Conservation (phyloP, 768 basidiomycete species). For the Leccinum boreale region DNA sequence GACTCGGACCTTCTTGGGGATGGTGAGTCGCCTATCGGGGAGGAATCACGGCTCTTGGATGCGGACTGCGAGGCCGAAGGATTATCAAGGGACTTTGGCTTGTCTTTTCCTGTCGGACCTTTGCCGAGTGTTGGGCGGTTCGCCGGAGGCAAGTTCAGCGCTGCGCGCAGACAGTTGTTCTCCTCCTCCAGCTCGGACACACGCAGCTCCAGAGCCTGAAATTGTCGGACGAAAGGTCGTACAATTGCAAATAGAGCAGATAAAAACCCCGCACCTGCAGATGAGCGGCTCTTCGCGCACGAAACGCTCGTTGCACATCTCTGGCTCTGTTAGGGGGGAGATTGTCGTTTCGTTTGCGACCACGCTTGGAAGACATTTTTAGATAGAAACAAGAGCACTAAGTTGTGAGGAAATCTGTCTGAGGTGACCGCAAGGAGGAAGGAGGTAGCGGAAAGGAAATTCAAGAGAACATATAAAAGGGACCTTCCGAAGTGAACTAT, state of each 20-base stretch:
- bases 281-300: slow-evolving; percentile 85
- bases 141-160: slow-evolving; percentile 71
- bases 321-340: slow-evolving; percentile 69
- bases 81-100: slow-evolving; percentile 52
- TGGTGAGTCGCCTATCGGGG: slow-evolving; percentile 55
- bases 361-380: slow-evolving; percentile 81
- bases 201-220: slow-evolving; percentile 75
- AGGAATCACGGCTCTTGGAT: slow-evolving; percentile 61
- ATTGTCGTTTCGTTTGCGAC: slow-evolving; percentile 71
- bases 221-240: slow-evolving; percentile 28
- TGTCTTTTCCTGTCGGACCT: slow-evolving; percentile 87
- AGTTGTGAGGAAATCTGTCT: slow-evolving; percentile 14
- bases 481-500: slow-evolving; percentile 32
- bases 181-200: slow-evolving; percentile 84
- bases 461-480: slow-evolving; percentile 39
- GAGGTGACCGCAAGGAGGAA: slow-evolving; percentile 32
- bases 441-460: slow-evolving; percentile 31
- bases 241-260: slow-evolving; percentile 39
- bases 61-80: slow-evolving; percentile 33
- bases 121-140: slow-evolving; percentile 71
- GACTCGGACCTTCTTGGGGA: slow-evolving; percentile 39
- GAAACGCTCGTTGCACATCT: slow-evolving; percentile 87
- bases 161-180: slow-evolving; percentile 68
- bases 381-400: slow-evolving; percentile 8
- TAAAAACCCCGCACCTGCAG: slow-evolving; percentile 56